Base-by-base conservation (phyloP, 805 yeast species). In the Myxozyma mucilagina region DNA sequence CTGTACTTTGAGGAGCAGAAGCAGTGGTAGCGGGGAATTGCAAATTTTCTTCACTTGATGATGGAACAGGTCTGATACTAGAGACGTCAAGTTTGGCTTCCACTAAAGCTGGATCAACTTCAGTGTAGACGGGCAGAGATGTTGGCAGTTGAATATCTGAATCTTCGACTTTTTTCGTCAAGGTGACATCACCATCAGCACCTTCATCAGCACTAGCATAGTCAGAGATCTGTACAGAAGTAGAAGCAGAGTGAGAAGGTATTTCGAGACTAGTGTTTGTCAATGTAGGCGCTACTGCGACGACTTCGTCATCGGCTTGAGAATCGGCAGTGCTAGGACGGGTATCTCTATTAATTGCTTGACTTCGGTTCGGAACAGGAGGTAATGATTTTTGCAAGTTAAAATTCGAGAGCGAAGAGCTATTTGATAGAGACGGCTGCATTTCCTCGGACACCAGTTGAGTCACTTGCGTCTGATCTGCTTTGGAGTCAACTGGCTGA, bases 171-270 rank as follows among this genome's bases (percentile, higher is more conserved):
- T 24, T 24, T 24, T 41, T 41, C 18, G 45, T 41, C 18, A 20
- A 20, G 10, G 45, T 41, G 20, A 20, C 45, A n/a, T 49, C 47
- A 31, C 20, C 45, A 13, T 50, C 54, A 16, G 34, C 13, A 31
- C 43, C 47, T 42, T 53, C 57, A 34, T 53, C 51, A 11, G 57
- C 57, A 39, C 57, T 53, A 14, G 57, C 57, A 36, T 53, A 53
- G 7, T 53, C 57, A 5, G 57, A 53, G 16, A 41, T 18, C 10
- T 41, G 48, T 4, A 52, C 39, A 8, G 54, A 50, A n/a, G 45
- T 45, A 18, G 54, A 50, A 13, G 38, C 38, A 7, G 54, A 34
- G 24, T 13, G 14, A 14, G 54, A 50, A 36, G 13, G 38, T 10
- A 10, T 10, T n/a, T 16, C 18, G 10, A 16, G 45, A 41, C 18